Percentiles rank a stretch among this genome's conserved stretches.
phyloP scores from a whole-genome alignment of 75 land plant genomes.

The Selaginella tamariscina region DNA sequence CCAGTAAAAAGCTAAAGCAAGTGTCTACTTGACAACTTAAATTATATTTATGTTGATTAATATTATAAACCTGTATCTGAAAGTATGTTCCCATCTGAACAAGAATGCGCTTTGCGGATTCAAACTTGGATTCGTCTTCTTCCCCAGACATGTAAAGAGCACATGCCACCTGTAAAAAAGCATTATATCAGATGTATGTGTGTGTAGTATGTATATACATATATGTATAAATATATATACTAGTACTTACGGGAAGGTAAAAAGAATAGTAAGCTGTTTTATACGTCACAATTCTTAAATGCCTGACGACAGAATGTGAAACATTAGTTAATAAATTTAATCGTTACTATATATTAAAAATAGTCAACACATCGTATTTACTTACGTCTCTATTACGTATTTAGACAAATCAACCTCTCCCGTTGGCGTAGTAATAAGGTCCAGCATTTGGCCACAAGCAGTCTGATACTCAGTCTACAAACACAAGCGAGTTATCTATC shows the following conservation, averaged over 20 bases:
- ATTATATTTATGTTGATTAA: not conserved
- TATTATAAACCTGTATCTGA: conserved; percentile 76
- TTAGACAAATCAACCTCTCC: conserved; percentile 86
- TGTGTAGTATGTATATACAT: conserved; percentile 7
- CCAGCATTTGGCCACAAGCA: conserved; percentile 92
- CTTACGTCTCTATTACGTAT: conserved; percentile 72
- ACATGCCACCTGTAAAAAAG: conserved; percentile 69
- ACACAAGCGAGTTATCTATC: conserved; percentile 3
- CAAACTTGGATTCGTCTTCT: conserved; percentile 41
- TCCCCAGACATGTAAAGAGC: conserved; percentile 82
- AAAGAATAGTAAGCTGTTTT: conserved; percentile 98
- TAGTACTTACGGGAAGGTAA: conserved; percentile 79
- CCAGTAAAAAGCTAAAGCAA: not conserved
- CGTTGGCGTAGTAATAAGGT: conserved; percentile 82
- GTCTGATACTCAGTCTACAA: conserved; percentile 89
- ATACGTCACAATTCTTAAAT: conserved; percentile 80
- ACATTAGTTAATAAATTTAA: not conserved
- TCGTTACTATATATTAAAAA: not conserved
- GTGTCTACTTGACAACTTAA: not conserved
- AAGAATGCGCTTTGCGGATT: conserved; percentile 53
- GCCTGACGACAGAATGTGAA: conserved; percentile 32
- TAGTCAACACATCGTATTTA: not conserved
- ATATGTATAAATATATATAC: not conserved
- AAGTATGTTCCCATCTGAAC: conserved; percentile 94
- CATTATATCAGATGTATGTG: not conserved